These are phyloP conservation scores for Pythium utonaiense DNA, from an alignment of 352 stramenopile species.

Conservation along the genomic window DNA sequence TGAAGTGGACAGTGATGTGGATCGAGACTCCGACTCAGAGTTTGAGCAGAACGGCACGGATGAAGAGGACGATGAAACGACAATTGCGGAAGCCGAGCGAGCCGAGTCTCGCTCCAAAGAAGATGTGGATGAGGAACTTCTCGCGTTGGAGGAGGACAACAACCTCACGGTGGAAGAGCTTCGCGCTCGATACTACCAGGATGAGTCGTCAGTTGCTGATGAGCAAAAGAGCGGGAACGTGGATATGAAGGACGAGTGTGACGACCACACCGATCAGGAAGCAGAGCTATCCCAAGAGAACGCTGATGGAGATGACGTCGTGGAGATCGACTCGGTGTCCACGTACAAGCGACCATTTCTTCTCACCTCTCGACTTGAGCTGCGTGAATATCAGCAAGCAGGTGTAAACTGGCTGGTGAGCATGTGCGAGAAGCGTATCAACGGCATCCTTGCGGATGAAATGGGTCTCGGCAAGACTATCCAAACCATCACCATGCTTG, in stretches of 20 bases:
- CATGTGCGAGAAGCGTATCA: constrained; percentile 97
- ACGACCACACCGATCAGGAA: constrained; percentile 17
- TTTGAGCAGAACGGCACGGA: constrained; percentile 13
- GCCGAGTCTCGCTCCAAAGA: constrained; percentile 22
- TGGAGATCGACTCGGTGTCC: neutral
- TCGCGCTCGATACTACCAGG: constrained; percentile 48
- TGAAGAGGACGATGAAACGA: constrained; percentile 60
- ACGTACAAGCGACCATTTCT: constrained; percentile 63
- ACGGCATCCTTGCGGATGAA: constrained; percentile 98
- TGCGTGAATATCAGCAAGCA: constrained; percentile 96
- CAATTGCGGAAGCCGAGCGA: constrained; percentile 74
- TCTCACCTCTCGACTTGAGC: constrained; percentile 54
- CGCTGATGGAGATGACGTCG: constrained; percentile 10
- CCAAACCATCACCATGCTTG: constrained; percentile 82
- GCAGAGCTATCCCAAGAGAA: neutral
- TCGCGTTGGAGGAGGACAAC: constrained; percentile 69
- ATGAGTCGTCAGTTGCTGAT: neutral
- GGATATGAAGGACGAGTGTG: neutral
- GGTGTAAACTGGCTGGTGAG: constrained; percentile 99
- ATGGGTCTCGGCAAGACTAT: constrained; percentile 92
- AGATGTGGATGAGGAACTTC: constrained; percentile 65
- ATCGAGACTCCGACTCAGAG: constrained; percentile 1
- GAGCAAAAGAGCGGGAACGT: neutral
- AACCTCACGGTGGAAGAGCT: constrained; percentile 90
- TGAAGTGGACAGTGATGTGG: constrained; percentile 17